Conservation (phyloP, 1,284 basidiomycete species). For the Inonotus hispidus region DNA sequence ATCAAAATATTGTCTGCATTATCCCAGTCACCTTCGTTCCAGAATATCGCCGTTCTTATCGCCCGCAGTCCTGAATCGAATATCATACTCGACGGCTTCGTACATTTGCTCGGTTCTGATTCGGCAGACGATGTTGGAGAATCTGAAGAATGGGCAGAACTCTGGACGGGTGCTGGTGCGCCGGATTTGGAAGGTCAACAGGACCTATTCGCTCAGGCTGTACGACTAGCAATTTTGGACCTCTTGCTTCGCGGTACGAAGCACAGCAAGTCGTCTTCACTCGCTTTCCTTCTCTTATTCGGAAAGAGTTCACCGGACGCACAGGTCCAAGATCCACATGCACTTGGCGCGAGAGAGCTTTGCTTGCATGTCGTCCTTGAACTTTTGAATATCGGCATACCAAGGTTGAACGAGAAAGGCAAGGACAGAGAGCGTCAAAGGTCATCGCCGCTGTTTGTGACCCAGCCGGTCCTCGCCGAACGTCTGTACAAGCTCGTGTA, state of each 20-base stretch:
- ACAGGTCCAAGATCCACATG: constrained; percentile 71
- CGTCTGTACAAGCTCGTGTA: constrained; percentile 80
- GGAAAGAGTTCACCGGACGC: constrained; percentile 48
- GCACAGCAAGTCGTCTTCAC: constrained; percentile 75
- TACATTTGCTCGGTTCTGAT: constrained; percentile 62
- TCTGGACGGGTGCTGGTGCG: constrained; percentile 66
- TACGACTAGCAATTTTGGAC: constrained; percentile 78
- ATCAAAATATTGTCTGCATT: constrained; percentile 78
- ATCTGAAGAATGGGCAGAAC: constrained; percentile 53
- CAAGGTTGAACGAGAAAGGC: constrained; percentile 42
- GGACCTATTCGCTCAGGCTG: constrained; percentile 58
- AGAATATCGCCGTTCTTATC: constrained; percentile 74
- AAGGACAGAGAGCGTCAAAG: constrained; percentile 36
- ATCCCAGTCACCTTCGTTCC: constrained; percentile 50
- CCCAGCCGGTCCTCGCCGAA: constrained; percentile 80
- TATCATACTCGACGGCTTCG: constrained; percentile 81
- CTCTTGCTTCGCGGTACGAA: constrained; percentile 79
- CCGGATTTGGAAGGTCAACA: constrained; percentile 44
- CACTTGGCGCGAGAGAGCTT: constrained; percentile 62
- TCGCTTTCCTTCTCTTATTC: constrained; percentile 84
- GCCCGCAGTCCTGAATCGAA: constrained; percentile 82
- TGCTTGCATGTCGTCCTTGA: constrained; percentile 82
- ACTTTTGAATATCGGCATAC: constrained; percentile 68
- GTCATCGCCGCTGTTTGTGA: constrained; percentile 52
- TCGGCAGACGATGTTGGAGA: constrained; percentile 52